phyloP scores from a whole-genome alignment of 257 asterid genomes.

The Nicotiana paniculata region DNA sequence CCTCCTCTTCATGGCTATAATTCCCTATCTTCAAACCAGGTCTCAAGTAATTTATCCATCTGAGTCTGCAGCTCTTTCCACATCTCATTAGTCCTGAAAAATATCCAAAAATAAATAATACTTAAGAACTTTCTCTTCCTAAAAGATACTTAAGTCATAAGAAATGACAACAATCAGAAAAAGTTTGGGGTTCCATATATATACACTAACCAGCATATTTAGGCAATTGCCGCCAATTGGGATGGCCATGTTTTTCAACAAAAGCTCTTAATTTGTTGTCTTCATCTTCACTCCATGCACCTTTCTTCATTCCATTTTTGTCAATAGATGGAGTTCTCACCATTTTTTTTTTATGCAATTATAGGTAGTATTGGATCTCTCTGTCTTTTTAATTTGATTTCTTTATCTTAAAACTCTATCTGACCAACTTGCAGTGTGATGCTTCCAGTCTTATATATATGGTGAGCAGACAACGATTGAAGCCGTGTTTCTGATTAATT shows the following conservation, averaged over 20 bases:
- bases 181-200: background rate
- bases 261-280: slow-evolving; percentile 29
- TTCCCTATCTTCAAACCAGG: slow-evolving; percentile 41
- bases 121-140: background rate
- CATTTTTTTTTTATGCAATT: slow-evolving; percentile 5
- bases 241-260: slow-evolving; percentile 22
- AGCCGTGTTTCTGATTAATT: background rate
- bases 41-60: slow-evolving; percentile 55
- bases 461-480: background rate
- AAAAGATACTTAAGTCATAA: no score
- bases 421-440: background rate
- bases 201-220: slow-evolving; percentile 7
- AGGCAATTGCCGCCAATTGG: slow-evolving; percentile 34
- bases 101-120: no score
- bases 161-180: background rate
- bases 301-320: slow-evolving; percentile 32
- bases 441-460: background rate
- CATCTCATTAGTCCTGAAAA: slow-evolving; percentile 41
- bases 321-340: slow-evolving; percentile 29
- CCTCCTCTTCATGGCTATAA: slow-evolving; percentile 33
- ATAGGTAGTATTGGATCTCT: no score
- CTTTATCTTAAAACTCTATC: background rate
- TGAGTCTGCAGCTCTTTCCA: slow-evolving; percentile 55
- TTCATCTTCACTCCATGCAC: slow-evolving; percentile 43
- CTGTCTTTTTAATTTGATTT: background rate